A percentile compares a stretch with the other conserved stretches of the same genome.
Evolutionary conservation across 805 yeast species (phyloP).

Genomic region (Myxozyma neotropica): DNA sequence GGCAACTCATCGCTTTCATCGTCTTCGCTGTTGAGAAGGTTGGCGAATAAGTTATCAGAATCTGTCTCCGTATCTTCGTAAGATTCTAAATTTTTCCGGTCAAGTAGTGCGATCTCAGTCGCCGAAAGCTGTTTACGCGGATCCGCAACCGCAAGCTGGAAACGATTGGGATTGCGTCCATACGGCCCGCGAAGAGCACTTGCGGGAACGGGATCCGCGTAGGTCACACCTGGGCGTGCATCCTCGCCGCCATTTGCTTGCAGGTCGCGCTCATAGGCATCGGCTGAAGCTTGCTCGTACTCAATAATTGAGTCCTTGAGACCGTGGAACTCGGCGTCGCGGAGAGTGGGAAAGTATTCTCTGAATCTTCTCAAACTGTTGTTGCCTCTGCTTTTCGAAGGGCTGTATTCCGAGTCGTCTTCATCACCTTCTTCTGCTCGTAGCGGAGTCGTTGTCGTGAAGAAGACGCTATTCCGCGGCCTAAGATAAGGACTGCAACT

Average conservation of each 20-base stretch:
- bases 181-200: neutral
- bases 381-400: no score
- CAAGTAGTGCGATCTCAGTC: neutral
- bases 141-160: no score
- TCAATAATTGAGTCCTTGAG: neutral
- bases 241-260: neutral
- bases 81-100: neutral
- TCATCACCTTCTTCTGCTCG: no score
- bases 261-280: neutral
- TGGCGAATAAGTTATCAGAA: neutral
- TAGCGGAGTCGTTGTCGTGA: no score
- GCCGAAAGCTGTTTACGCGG: no score
- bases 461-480: no score
- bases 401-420: no score
- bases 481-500: no score
- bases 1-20: slow-evolving; percentile 16
- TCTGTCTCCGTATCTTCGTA: neutral
- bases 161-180: no score
- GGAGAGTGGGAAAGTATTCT: neutral
- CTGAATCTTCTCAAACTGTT: no score
- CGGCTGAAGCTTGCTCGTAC: neutral
- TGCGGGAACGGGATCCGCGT: neutral
- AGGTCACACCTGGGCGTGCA: neutral
- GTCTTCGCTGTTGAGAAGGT: neutral
- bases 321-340: neutral